Conservation (phyloP, 2,329 filamentous ascomycete genomes). For the Orbilia brochopaga region DNA sequence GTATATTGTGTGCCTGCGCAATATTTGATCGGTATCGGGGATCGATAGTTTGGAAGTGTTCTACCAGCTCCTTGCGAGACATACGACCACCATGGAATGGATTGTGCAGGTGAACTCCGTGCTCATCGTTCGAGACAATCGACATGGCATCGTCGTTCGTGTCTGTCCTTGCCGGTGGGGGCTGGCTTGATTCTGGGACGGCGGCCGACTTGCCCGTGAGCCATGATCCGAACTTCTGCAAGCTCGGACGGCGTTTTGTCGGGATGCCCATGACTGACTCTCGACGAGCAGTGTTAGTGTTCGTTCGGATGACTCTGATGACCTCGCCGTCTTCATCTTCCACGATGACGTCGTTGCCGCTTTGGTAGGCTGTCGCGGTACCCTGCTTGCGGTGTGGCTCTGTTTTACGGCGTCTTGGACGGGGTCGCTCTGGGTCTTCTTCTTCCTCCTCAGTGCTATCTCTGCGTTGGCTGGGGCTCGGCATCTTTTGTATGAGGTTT, state of each 20-base stretch:
- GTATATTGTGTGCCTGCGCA: constrained; percentile 41
- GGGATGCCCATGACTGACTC: constrained; percentile 39
- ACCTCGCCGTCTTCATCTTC: constrained; percentile 87
- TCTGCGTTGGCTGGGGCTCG: constrained; percentile 49
- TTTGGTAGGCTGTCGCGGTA: constrained; percentile 80
- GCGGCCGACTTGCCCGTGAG: constrained; percentile 49
- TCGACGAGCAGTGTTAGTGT: constrained; percentile 53
- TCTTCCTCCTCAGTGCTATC: constrained; percentile 25
- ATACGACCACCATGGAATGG: constrained; percentile 46
- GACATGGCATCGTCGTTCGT: constrained; percentile 43
- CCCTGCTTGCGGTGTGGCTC: constrained; percentile 62
- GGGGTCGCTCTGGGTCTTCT: background rate
- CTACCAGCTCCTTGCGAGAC: constrained; percentile 37
- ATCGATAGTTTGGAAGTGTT: constrained; percentile 44
- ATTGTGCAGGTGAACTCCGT: constrained; percentile 46
- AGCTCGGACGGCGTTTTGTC: constrained; percentile 30
- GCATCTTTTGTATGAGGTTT: constrained; percentile 28
- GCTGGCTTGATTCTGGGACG: constrained; percentile 49
- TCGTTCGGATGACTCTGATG: constrained; percentile 64
- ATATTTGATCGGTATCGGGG: constrained; percentile 42
- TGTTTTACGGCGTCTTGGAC: constrained; percentile 53
- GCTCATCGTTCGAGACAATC: constrained; percentile 42
- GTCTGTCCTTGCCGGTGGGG: constrained; percentile 53
- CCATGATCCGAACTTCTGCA: constrained; percentile 50
- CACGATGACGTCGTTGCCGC: constrained; percentile 86